phyloP scores from a whole-genome alignment of 352 stramenopile species.

The Phytopythium mirpurense region DNA sequence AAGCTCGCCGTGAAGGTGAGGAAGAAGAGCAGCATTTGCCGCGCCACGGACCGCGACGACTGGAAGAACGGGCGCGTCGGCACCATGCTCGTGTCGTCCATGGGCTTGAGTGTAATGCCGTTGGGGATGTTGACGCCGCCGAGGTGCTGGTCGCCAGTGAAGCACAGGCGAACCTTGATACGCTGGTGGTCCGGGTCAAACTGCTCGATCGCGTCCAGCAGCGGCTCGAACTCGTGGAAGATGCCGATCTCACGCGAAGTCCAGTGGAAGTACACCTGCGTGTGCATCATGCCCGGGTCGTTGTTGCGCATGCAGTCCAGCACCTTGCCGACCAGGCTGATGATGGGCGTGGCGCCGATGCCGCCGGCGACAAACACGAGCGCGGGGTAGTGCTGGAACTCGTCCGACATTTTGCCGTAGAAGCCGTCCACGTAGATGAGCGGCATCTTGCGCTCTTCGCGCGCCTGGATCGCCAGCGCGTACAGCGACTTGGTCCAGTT shows the following conservation, averaged over 20 bases:
- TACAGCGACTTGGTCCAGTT: constrained; percentile 78
- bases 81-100: constrained; percentile 79
- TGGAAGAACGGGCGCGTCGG: constrained; percentile 77
- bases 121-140: constrained; percentile 68
- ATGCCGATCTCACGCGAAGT: constrained; percentile 79
- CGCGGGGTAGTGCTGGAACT: constrained; percentile 77
- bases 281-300: constrained; percentile 61
- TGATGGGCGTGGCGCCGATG: constrained; percentile 87
- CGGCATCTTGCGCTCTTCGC: constrained; percentile 71
- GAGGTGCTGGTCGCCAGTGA: constrained; percentile 76
- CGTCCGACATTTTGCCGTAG: constrained; percentile 81
- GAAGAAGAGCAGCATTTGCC: constrained; percentile 79
- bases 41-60: constrained; percentile 50
- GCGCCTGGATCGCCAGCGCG: constrained; percentile 65
- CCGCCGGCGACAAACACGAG: constrained; percentile 79
- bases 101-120: constrained; percentile 69
- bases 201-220: constrained; percentile 73
- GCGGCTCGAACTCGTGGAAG: constrained; percentile 80
- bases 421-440: constrained; percentile 82
- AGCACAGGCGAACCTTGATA: constrained; percentile 73
- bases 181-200: constrained; percentile 60
- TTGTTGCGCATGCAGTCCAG: constrained; percentile 75
- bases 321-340: constrained; percentile 86
- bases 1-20: constrained; percentile 75
- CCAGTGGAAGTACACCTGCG: constrained; percentile 83